Evolutionary conservation across 2,329 filamentous ascomycete genomes (phyloP), one percentile per base, ranked within the genome.

Genomic region (Didymella lethalis): DNA sequence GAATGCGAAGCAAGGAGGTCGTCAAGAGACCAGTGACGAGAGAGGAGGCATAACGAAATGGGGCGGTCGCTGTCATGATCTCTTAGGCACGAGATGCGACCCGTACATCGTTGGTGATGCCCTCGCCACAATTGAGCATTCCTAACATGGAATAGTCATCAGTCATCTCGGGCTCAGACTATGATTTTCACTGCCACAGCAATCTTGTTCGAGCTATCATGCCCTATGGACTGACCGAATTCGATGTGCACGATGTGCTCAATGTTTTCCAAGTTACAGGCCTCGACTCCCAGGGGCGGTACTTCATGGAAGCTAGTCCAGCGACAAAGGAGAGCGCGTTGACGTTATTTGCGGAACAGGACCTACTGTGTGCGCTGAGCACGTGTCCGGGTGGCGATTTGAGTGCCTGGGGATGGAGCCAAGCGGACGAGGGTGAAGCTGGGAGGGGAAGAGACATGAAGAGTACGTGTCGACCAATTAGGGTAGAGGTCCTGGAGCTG

Each of bases 211-310:
- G 92, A 4, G 90, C 92, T 0, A 85, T 95, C 2, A 62, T 88
- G 1, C 88, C 88, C 0, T 88, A 82, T 61, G 90, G 90, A 0
- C 75, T 95, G 41, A 83, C 81, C 5, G 92, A 95, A 76, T 80
- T 81, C 29, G 91, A 95, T 71, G 86, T 95, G 1, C 92, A 96
- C 69, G 91, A 96, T 73, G 91, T 96, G 0, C 82, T 96, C 53
- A 96, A 96, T 70, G 82, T 96, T 3, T 95, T 96, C 72, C 92
- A 96, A 75, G 90, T 93, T 7, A 95, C 92, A 0, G 91, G 91
- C 0, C 73, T 95, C 46, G 89, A 95, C 68, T 81, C 85, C 11
- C 66, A 72, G 34, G 69, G 71, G 1, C 51, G 68, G 14, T 72
- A 71, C 34, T 52, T 91, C 61, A 96, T 96, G 83, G 75, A 77